Evolutionary conservation across 305 asterid genomes (phyloP).

Genomic region (Striga hermonthica): DNA sequence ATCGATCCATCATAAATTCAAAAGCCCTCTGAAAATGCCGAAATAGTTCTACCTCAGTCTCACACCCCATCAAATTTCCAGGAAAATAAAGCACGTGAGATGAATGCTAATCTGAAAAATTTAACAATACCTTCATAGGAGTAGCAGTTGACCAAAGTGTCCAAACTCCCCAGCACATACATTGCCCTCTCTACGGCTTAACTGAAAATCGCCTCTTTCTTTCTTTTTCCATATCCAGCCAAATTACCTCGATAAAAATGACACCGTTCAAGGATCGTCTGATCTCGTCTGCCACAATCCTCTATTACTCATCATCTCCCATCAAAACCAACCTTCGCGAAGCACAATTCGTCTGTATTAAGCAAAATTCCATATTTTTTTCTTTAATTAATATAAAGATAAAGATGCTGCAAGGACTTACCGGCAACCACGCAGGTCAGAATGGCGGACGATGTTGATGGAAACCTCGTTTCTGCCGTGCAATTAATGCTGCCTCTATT

Average conservation of each 20-base stretch:
- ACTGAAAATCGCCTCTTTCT: constrained; percentile 43
- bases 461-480: constrained; percentile 73
- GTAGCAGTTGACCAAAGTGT: constrained; percentile 77
- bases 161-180: constrained; percentile 52
- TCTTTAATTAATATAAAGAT: not conserved
- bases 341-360: not conserved
- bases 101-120: not conserved
- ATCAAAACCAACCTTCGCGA: constrained; percentile 55
- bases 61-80: not conserved
- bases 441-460: constrained; percentile 57
- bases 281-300: constrained; percentile 50
- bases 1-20: no score
- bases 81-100: not conserved
- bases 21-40: no score
- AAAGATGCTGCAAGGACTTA: constrained; percentile 23
- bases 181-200: constrained; percentile 67
- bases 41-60: not conserved
- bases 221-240: constrained; percentile 69
- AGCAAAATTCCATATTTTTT: not conserved
- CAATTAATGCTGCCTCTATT: no score
- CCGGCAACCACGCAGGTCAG: constrained; percentile 86
- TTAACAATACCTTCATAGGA: constrained; percentile 59
- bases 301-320: constrained; percentile 67
- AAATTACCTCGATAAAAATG: constrained; percentile 56
- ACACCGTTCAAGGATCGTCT: constrained; percentile 42